Evolutionary conservation across 2,329 filamentous ascomycete species (phyloP).

Genomic region (Akanthomyces muscarius): DNA sequence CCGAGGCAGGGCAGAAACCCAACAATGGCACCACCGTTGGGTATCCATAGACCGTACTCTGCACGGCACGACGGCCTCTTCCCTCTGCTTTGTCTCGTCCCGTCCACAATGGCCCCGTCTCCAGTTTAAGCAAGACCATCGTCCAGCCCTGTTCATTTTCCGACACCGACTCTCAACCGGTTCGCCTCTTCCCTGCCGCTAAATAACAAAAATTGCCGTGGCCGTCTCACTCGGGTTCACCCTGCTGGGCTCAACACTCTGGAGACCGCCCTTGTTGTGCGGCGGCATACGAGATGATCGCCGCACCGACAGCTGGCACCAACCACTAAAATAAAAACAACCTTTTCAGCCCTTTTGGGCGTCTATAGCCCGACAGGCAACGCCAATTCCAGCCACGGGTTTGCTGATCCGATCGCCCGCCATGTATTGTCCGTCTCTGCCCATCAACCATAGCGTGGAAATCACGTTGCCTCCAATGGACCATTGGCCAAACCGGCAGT

Average conservation of each 20-base stretch:
- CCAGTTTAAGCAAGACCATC: background rate
- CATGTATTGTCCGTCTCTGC: background rate
- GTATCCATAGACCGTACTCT: background rate
- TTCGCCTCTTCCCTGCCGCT: background rate
- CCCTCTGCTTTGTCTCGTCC: background rate
- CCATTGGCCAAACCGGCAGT: background rate
- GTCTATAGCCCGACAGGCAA: background rate
- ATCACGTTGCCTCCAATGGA: background rate
- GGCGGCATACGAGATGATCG: constrained; percentile 10
- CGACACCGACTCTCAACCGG: background rate
- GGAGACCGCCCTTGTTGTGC: background rate
- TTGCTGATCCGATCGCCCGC: constrained; percentile 14
- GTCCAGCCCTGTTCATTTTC: background rate
- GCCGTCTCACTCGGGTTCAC: background rate
- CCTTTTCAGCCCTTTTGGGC: background rate
- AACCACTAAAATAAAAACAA: background rate
- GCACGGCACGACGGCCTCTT: background rate
- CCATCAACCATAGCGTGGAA: too few species aligned
- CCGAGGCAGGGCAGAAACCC: background rate
- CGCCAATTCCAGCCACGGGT: constrained; percentile 5
- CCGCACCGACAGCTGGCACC: background rate
- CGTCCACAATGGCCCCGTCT: background rate
- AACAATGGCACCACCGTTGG: background rate
- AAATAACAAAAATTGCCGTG: too few species aligned
- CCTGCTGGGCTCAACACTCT: background rate